phyloP scores from a whole-genome alignment of 2,329 filamentous ascomycete species.

The Incumbomyces delicatus region DNA sequence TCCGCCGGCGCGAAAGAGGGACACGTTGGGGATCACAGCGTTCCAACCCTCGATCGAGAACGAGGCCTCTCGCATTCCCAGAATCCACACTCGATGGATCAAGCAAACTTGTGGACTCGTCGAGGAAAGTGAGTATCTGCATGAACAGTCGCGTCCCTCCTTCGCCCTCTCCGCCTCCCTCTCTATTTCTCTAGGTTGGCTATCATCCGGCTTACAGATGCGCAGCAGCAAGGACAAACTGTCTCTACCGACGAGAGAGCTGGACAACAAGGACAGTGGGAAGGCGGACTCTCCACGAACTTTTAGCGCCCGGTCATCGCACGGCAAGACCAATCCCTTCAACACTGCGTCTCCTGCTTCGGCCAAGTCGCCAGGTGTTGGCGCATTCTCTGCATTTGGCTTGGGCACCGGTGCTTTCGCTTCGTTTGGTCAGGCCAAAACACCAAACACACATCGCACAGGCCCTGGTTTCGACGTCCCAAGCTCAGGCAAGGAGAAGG shows the following conservation, averaged over 20 bases:
- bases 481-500: constrained; percentile 57
- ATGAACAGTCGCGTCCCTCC: not conserved
- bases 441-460: constrained; percentile 61
- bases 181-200: constrained; percentile 12
- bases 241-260: constrained; percentile 67
- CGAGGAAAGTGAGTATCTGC: constrained; percentile 35
- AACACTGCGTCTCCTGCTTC: constrained; percentile 62
- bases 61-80: no score
- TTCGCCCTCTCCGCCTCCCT: not conserved
- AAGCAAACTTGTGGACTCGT: constrained; percentile 42
- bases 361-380: constrained; percentile 62
- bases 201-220: constrained; percentile 11
- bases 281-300: constrained; percentile 52
- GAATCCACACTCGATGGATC: constrained; percentile 32
- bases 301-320: constrained; percentile 58
- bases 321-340: constrained; percentile 70
- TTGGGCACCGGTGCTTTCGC: constrained; percentile 92
- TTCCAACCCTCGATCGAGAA: no score
- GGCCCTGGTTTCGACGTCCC: constrained; percentile 71
- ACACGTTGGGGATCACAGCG: no score
- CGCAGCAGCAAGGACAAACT: constrained; percentile 68
- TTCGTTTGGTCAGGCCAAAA: constrained; percentile 80
- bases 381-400: constrained; percentile 81
- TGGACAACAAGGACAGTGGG: constrained; percentile 44
- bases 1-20: no score